Conservation (phyloP, 768 basidiomycete genomes). For the Psilocybe cyanescens region DNA sequence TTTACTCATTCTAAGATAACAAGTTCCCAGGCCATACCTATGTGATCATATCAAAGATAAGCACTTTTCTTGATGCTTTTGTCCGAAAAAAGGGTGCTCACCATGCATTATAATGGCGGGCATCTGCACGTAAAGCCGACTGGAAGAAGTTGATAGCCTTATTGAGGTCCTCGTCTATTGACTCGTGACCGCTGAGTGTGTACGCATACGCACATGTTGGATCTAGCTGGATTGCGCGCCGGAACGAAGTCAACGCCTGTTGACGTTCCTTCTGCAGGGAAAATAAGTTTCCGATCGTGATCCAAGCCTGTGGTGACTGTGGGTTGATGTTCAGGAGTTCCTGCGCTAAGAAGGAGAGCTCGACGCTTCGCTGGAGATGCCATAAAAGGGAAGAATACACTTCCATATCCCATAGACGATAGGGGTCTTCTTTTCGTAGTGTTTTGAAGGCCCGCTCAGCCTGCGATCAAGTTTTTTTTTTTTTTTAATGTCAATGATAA, state of each 20-base stretch:
- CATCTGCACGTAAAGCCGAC: slow-evolving; percentile 87
- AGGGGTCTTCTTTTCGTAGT: slow-evolving; percentile 85
- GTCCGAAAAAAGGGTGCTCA: slow-evolving; percentile 42
- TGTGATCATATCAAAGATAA: slow-evolving; percentile 36
- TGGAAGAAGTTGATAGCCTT: slow-evolving; percentile 92
- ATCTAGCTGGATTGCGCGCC: slow-evolving; percentile 87
- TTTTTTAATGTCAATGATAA: slow-evolving; percentile 27
- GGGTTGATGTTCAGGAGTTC: slow-evolving; percentile 86
- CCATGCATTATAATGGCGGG: slow-evolving; percentile 98
- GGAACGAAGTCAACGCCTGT: slow-evolving; percentile 93
- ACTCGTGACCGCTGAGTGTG: slow-evolving; percentile 96
- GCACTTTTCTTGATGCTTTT: slow-evolving; percentile 16
- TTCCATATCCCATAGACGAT: slow-evolving; percentile 92
- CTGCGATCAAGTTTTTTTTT: slow-evolving; percentile 45
- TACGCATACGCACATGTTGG: slow-evolving; percentile 93
- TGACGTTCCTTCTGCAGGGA: slow-evolving; percentile 93
- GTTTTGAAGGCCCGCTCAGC: slow-evolving; percentile 89
- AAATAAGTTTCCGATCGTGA: slow-evolving; percentile 95
- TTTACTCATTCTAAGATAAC: slow-evolving; percentile 95
- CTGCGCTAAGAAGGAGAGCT: slow-evolving; percentile 91
- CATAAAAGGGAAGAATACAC: slow-evolving; percentile 95
- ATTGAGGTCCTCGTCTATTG: slow-evolving; percentile 93
- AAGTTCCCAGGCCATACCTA: slow-evolving; percentile 99
- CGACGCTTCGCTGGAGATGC: slow-evolving; percentile 86
- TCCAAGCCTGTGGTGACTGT: slow-evolving; percentile 90